Base-by-base conservation (phyloP, 1,284 basidiomycete species). In the Boletus semigastroideus region DNA sequence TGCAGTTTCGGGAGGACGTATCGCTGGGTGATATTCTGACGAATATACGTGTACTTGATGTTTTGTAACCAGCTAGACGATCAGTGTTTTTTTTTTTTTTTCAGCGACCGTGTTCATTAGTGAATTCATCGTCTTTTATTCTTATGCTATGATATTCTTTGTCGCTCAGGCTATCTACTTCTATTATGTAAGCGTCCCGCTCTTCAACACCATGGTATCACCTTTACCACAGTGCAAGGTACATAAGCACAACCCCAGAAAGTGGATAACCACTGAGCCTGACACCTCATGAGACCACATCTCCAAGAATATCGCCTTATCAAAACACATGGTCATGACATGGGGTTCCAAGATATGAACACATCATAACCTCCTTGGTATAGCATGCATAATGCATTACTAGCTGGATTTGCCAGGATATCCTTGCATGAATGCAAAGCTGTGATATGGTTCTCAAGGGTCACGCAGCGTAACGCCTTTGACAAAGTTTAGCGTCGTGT, bases 221-320 rank as follows among this genome's bases (percentile, higher is more conserved):
- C 17, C n/a, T 37, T 20, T 14, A 48, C 41, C 34, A 25, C 36
- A 13, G n/a, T 19, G n/a, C 28, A 38, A 40, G 39, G 43, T 25
- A n/a, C n/a, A n/a, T n/a, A 4, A 44, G 34, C 8, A 20, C 22
- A 5, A 14, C 17, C 5, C 28, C 11, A 17, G 27, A n/a, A 16
- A 20, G 17, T 31, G 39, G 42, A 37, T 50, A 34, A 53, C 33
- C 34, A 34, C n/a, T n/a, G n/a, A 11, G 16, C 20, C 46, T 7
- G 22, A 27, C n/a, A n/a, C n/a, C 19, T 13, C 20, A 12, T 34
- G 33, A 2, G 33, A n/a, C 10, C 36, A 19, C 20, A 37, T 42
- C 27, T 44, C 61, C 59, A 63, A 61, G 49, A 65, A 61, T 65
- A 61, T 45, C 54, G 37, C 37, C 45, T 65, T 65, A 64, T 65